Base-by-base conservation (phyloP, 2,329 filamentous ascomycete genomes). In the Laburnicola sp. region DNA sequence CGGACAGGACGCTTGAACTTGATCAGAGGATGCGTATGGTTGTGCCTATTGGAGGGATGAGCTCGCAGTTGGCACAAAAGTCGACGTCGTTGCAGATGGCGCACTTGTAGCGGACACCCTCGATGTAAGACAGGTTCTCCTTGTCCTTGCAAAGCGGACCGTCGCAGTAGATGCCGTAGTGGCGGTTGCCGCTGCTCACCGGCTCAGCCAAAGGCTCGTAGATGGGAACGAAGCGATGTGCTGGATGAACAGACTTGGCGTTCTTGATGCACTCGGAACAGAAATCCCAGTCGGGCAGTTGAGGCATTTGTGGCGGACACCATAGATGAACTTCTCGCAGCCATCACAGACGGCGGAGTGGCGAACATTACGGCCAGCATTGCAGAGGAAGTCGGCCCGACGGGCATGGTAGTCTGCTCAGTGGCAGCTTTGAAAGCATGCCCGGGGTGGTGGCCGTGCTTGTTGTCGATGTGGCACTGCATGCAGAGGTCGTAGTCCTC, bases 271-370 rank as follows among this genome's bases (percentile, higher is more conserved):
- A 99, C 6, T 83, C 78, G 23, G 82, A 81, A 79, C 94, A 99
- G 76, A 89, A 97, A 68, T 99, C 94, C 88, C 91, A 99, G 74
- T 99, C 94, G 37, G 95, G 78, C 94, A 99, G 71, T 91, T 87
- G 58, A 97, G 80, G 73, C 94, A 99, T 81, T 99, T 99, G 83
- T 97, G 88, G 62, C 94, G 93, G 50, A 96, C 82, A 63, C 94
- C 95, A 62, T 82, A 80, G 65, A 99, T 94, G 72, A 85, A 86
- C 81, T 84, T 87, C 64, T 97, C 89, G 72, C 95, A 99, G 35
- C 90, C 90, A 77, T 99, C 94, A 69, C 94, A 99, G 58, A 97
- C 86, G 54, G 95, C 94, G 53, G 89, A 86, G 76, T 99, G 94
- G 54, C 82, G 80, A 64, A 86, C 82, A 71, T 90, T 89, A 54